Conservation (phyloP, 371 early-diverging fungal species). For the Mucor ambiguus region DNA sequence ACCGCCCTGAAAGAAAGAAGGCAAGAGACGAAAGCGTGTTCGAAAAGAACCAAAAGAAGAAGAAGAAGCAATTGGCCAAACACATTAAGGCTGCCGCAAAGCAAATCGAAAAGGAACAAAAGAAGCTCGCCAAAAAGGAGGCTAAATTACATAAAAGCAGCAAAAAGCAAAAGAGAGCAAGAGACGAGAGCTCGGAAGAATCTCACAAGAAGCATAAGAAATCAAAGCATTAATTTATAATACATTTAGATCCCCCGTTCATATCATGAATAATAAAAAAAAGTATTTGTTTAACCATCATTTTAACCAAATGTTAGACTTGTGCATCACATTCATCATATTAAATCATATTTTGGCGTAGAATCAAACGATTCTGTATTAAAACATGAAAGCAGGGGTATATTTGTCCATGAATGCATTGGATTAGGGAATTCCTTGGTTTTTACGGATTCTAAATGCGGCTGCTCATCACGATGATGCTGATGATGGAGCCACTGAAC, state of each 20-base stretch:
- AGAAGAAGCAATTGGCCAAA: conserved; percentile 23
- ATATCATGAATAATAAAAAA: background rate
- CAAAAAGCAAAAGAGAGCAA: background rate
- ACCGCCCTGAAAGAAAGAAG: conserved; percentile 14
- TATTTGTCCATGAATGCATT: too few species aligned
- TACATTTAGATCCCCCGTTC: background rate
- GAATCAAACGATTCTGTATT: too few species aligned
- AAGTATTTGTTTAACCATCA: background rate
- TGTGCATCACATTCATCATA: too few species aligned
- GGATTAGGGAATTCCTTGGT: too few species aligned
- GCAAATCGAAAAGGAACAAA: conserved; percentile 4
- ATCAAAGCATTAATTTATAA: background rate
- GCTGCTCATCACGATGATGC: background rate
- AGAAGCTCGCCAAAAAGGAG: background rate
- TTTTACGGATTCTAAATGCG: background rate
- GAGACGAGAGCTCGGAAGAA: background rate
- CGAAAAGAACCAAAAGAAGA: conserved; percentile 9
- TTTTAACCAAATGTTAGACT: too few species aligned
- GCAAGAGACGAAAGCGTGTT: conserved; percentile 8
- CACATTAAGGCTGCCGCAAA: conserved; percentile 13
- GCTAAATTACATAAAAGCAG: background rate
- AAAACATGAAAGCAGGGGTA: too few species aligned
- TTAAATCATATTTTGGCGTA: too few species aligned
- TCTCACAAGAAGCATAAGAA: background rate
- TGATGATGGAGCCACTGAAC: background rate